Conservation (phyloP, 2,329 filamentous ascomycete genomes). For the Zasmidium angulare region DNA sequence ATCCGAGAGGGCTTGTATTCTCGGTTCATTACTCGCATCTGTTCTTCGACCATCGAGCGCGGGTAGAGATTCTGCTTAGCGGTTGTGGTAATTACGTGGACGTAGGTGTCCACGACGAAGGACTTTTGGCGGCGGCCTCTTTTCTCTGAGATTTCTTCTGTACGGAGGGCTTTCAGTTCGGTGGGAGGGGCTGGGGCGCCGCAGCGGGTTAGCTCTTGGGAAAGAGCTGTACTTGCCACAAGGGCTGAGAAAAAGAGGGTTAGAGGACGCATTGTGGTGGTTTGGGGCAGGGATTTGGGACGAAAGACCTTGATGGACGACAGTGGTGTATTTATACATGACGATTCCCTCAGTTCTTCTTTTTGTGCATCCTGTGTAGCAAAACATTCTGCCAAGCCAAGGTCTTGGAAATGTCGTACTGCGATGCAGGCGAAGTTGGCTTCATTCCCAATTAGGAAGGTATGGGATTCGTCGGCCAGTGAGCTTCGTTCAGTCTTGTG, state of each 20-base stretch:
- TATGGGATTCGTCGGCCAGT: too few species aligned
- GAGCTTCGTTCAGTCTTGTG: too few species aligned
- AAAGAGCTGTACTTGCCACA: slow-evolving; percentile 11
- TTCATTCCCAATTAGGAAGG: too few species aligned
- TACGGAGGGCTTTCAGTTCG: slow-evolving; percentile 13
- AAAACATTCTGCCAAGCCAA: too few species aligned
- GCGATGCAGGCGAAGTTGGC: too few species aligned
- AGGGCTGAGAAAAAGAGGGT: slow-evolving; percentile 7
- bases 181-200: slow-evolving; percentile 17
- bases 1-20: slow-evolving; percentile 43
- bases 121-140: neutral
- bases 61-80: slow-evolving; percentile 37
- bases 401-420: too few species aligned
- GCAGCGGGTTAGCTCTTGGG: slow-evolving; percentile 21
- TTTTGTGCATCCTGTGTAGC: too few species aligned
- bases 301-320: too few species aligned
- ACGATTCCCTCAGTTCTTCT: too few species aligned
- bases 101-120: slow-evolving; percentile 30
- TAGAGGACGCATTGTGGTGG: neutral
- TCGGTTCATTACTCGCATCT: slow-evolving; percentile 13
- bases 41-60: slow-evolving; percentile 35
- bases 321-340: too few species aligned
- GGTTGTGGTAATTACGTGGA: slow-evolving; percentile 42
- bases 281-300: too few species aligned
- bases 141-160: slow-evolving; percentile 13